These are phyloP conservation scores for Triticum turgidum DNA, from an alignment of 176 grass and related monocot species.

Conservation along the genomic window DNA sequence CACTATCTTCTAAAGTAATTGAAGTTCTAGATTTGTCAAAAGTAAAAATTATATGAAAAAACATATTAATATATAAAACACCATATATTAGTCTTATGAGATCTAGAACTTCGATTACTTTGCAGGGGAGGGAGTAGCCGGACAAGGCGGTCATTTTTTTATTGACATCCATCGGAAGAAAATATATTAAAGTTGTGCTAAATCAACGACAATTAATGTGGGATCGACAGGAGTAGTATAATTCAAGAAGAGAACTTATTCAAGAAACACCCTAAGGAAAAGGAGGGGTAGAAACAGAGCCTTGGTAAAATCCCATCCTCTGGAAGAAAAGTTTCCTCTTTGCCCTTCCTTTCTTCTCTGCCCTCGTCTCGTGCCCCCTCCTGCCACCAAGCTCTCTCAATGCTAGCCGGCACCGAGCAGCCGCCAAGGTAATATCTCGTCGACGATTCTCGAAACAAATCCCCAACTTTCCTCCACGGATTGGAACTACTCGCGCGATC, in stretches of 20 bases:
- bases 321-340: neutral
- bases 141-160: no score
- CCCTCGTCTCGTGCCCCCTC: neutral
- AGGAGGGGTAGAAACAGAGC: neutral
- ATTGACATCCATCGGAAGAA: no score
- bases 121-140: no score
- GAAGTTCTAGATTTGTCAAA: no score
- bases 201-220: no score
- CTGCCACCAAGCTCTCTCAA: neutral
- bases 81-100: no score
- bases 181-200: no score
- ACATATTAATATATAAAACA: no score
- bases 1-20: no score
- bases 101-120: no score
- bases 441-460: neutral
- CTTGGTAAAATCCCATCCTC: neutral
- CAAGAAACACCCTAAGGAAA: neutral
- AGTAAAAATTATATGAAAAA: no score
- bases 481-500: neutral
- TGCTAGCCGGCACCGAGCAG: neutral
- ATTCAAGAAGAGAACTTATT: neutral
- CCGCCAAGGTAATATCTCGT: slow-evolving; percentile 13
- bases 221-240: no score
- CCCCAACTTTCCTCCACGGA: neutral
- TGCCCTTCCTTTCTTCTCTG: neutral